Base-by-base conservation (phyloP, 257 asterid genomes). In the Rubia yunnanensis region DNA sequence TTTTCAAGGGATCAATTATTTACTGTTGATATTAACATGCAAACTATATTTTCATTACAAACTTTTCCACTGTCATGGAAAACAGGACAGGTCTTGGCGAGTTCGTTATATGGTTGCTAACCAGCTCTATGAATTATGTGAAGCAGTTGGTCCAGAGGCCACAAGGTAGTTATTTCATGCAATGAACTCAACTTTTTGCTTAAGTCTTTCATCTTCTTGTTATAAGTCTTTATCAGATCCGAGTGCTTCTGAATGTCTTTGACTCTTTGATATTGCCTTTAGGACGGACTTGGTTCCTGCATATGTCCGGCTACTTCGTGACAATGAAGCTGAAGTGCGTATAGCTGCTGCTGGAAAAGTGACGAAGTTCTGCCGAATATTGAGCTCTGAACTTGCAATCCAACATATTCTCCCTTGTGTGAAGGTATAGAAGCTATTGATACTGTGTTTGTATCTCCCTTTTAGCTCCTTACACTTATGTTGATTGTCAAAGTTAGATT, bases 321-420 rank as follows among this genome's bases (percentile, higher is more conserved):
- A 78, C 62, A 78, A 78, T 34, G 83, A 78, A 77, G 83, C 83
- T 52, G 83, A 78, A 78, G 83, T 78, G 39, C 80, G 83, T 28
- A 78, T 78, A 58, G 83, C 80, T 67, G 83, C 83, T 59, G 80
- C 83, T 52, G 80, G 83, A 65, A 78, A 78, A 55, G 83, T 79
- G 49, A 79, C 83, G 11, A 79, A 79, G 49, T 79, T 79, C 67
- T 75, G 80, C 57, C 73, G 76, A 41, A 75, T 79, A 53, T 72
- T 79, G 73, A 75, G 75, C 63, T 80, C 80, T 46, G 80, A 79
- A 38, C 70, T 75, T 69, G 80, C 80, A 7, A 41, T 79, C 63
- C 78, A 79, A 67, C 80, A 78, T 39, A 78, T 78, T 54, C 79
- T 78, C 63, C 82, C 79, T 52, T 78, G 79, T 46, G 78, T 75